Base-by-base conservation (phyloP, 2,329 filamentous ascomycete genomes). In the Microcyclospora pomicola region DNA sequence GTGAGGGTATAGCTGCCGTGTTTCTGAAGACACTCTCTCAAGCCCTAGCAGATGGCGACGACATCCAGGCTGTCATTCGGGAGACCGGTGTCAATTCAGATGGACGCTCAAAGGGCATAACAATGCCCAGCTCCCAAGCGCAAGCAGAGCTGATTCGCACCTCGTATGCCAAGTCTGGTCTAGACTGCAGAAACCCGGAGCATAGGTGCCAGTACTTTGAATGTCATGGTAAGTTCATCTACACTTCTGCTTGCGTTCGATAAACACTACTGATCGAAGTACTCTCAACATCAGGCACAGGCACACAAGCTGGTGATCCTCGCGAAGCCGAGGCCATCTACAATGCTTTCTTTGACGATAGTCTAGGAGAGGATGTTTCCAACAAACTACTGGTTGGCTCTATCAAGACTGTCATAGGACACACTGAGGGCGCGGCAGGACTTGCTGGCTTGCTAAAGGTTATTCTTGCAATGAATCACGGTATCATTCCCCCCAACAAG, bases 41-140 rank as follows among this genome's bases (percentile, higher is more conserved):
- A 11, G 47, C 47, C 1, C 15, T 46, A 9, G 32, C 15, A 10
- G 45, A 47, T 19, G 44, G 42, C 14, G 40, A 49, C 27, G 40
- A 33, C 2, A 46, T 49, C 16, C 58, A 64, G 24, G 58, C 58
- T 27, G 47, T 62, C 6, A 50, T 63, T 9, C 49, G 52, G 0
- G 55, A 50, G 12, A 57, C 55, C 1, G 56, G 50, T 2, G 37
- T 54, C 2, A 63, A 62, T 32, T 50, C 53, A 27, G 63, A 67
- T 35, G 65, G 65, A 1, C 41, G 16, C 5, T 39, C 40, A 9
- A 40, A 45, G 2, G 59, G 61, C 5, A 58, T 67, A 5, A 64
- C 61, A 2, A 42, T 60, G 45, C 63, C 63, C 7, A 56, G 49
- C 15, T 33, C 52, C 1, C 35, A 38, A 1, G 52, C 62, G 0